Conservation (phyloP, 202 grass and related monocot species). For the Schoenoplectus tabernaemontani region DNA sequence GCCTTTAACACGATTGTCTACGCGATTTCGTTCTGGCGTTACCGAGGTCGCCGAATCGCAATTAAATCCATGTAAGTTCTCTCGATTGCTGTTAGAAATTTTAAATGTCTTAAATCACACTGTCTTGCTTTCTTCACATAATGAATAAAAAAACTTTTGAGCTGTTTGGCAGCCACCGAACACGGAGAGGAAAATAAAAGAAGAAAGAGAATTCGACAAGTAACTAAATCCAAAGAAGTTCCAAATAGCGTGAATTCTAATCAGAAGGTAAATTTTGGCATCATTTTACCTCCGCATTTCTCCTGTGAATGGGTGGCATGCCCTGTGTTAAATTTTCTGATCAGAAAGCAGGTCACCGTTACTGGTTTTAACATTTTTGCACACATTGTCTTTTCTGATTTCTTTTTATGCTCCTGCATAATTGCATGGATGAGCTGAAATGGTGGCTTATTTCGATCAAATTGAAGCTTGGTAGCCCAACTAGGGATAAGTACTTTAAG, state of each 20-base stretch:
- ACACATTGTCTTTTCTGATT: not conserved
- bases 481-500: no score
- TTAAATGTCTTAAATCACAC: not conserved
- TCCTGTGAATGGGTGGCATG: no score
- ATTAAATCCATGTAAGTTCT: conserved; percentile 2
- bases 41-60: conserved; percentile 1
- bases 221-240: not conserved
- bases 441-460: not conserved
- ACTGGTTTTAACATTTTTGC: not conserved
- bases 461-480: not conserved
- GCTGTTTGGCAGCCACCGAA: not conserved
- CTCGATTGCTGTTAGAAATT: not conserved
- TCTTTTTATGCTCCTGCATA: not conserved
- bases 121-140: not conserved
- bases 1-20: conserved; percentile 22
- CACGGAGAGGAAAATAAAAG: conserved; percentile 8
- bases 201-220: conserved; percentile 26
- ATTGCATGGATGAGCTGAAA: not conserved
- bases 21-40: conserved; percentile 7
- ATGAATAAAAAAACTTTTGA: not conserved
- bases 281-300: not conserved
- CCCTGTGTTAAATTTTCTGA: no score
- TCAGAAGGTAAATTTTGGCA: not conserved
- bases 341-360: no score
- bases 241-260: conserved; percentile 13